Evolutionary conservation across 2,329 filamentous ascomycete species (phyloP).

Genomic region (Rhinocladiella similis): DNA sequence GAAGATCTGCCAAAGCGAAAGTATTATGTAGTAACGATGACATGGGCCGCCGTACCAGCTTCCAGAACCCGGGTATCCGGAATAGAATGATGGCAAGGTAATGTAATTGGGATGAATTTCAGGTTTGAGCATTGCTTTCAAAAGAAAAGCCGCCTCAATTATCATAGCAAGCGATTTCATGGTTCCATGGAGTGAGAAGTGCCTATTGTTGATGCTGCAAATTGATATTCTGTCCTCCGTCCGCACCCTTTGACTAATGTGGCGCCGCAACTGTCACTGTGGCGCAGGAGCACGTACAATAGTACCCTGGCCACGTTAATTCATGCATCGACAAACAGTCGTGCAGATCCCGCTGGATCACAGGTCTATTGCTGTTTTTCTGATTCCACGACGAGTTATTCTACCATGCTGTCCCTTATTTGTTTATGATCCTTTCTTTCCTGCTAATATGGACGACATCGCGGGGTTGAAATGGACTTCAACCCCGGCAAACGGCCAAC

Average conservation of each 20-base stretch:
- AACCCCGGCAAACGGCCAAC: conserved; percentile 36
- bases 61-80: not conserved
- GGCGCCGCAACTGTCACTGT: not conserved
- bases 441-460: conserved; percentile 46
- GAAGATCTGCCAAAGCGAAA: conserved; percentile 9
- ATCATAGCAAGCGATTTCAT: too few relatives aligned
- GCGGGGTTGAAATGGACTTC: conserved; percentile 47
- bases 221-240: too few relatives aligned
- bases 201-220: too few relatives aligned
- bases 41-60: conserved; percentile 6
- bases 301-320: not conserved
- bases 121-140: too few relatives aligned
- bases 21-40: conserved; percentile 19
- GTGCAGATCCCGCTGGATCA: too few relatives aligned
- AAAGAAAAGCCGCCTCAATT: too few relatives aligned
- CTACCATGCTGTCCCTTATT: not conserved
- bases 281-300: not conserved
- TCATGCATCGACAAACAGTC: not conserved
- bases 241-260: too few relatives aligned
- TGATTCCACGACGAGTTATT: not conserved
- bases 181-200: too few relatives aligned
- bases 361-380: too few relatives aligned
- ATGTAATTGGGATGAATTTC: not conserved
- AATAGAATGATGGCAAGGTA: not conserved
- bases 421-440: conserved; percentile 3